Evolutionary conservation across 768 basidiomycete genomes (phyloP).

Genomic region (Pulveroboletus sp.): DNA sequence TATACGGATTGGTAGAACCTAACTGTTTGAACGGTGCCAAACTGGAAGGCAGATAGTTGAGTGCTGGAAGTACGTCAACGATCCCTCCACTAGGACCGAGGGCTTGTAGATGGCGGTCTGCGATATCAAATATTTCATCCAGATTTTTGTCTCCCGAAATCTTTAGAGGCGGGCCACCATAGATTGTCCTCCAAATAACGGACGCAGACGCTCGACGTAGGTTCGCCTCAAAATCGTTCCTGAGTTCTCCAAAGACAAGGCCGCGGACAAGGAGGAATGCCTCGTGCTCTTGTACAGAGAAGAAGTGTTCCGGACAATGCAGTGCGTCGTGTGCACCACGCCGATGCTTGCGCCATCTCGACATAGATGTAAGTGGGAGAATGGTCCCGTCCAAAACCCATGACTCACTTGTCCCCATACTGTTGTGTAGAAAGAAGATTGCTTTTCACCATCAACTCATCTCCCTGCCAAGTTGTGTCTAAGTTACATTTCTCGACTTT

Average conservation of each 20-base stretch:
- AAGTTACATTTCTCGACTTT: neutral
- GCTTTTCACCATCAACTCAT: constrained; percentile 4
- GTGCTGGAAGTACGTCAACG: constrained; percentile 4
- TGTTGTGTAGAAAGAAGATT: constrained; percentile 4
- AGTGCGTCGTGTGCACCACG: constrained; percentile 5
- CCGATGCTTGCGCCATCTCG: constrained; percentile 5
- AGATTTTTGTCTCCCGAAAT: constrained; percentile 3
- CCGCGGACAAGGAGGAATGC: constrained; percentile 6
- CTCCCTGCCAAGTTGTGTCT: neutral
- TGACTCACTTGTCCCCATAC: constrained; percentile 8
- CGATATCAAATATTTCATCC: constrained; percentile 2
- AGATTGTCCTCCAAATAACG: constrained; percentile 2
- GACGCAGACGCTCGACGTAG: constrained; percentile 6
- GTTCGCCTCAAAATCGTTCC: constrained; percentile 2
- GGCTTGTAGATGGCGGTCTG: neutral
- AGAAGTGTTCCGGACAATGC: neutral
- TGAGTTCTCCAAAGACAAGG: neutral
- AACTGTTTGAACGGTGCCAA: constrained; percentile 10
- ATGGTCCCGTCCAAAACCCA: neutral
- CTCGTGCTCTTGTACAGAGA: constrained; percentile 6
- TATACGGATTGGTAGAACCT: neutral
- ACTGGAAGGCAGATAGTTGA: constrained; percentile 1
- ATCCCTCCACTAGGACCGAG: constrained; percentile 6
- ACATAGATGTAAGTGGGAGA: neutral
- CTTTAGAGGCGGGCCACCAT: constrained; percentile 5